Percentiles rank a stretch among this genome's conserved stretches.
These are phyloP conservation scores for Diutina catenulata DNA, from an alignment of 1,139 yeast species.

Conservation along the genomic window DNA sequence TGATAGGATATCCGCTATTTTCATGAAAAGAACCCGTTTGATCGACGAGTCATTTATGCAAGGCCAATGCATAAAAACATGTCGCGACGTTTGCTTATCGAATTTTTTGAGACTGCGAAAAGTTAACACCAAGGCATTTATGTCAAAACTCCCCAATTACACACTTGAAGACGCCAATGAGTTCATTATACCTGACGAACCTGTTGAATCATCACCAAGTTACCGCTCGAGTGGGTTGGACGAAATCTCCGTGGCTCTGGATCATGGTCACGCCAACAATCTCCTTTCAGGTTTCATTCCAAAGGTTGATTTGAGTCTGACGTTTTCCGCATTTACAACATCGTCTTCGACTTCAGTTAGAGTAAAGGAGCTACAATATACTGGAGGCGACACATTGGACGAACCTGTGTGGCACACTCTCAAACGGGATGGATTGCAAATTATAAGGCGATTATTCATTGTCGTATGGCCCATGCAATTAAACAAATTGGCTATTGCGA, in stretches of 20 bases:
- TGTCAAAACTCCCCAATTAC: conserved; percentile 2
- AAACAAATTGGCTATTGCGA: conserved; percentile 28
- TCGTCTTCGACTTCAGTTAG: conserved; percentile 21
- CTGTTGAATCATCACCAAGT: not conserved
- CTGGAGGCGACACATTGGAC: conserved; percentile 79
- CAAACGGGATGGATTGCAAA: conserved; percentile 53
- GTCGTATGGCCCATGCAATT: conserved; percentile 64
- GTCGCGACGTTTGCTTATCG: no score
- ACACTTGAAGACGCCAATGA: conserved; percentile 4
- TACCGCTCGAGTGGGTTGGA: not conserved
- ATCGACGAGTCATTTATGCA: no score
- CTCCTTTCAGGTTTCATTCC: conserved; percentile 13
- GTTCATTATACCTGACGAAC: conserved; percentile 2
- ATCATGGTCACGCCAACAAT: not conserved
- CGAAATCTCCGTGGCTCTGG: not conserved
- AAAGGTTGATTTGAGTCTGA: conserved; percentile 21
- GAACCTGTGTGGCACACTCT: conserved; percentile 69
- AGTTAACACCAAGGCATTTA: no score
- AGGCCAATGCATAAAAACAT: no score
- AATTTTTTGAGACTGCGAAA: no score
- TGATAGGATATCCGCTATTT: no score
- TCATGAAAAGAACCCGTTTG: no score
- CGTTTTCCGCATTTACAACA: conserved; percentile 26
- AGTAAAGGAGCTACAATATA: conserved; percentile 58
- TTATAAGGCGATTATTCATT: conserved; percentile 51